These are phyloP conservation scores for Phaeomoniella chlamydospora DNA, from an alignment of 2,329 filamentous ascomycete genomes.

Conservation along the genomic window DNA sequence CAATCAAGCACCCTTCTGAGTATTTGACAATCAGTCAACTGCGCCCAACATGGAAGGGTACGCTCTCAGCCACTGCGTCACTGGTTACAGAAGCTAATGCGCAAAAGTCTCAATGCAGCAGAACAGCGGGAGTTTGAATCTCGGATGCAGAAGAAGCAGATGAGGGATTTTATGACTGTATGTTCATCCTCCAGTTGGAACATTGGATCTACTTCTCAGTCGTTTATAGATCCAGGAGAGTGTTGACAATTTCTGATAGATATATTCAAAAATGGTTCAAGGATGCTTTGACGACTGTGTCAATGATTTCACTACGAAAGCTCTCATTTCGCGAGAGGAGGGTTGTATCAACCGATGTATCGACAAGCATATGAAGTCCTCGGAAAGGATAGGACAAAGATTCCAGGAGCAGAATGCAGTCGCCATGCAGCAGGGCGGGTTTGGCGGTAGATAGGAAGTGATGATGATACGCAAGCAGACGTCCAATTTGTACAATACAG, in stretches of 20 bases:
- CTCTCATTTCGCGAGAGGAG: conserved; percentile 72
- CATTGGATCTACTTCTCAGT: too few relatives aligned
- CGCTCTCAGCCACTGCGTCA: too few relatives aligned
- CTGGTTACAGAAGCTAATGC: too few relatives aligned
- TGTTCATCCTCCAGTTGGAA: conserved; percentile 25
- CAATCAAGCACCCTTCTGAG: too few relatives aligned
- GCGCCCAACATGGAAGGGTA: too few relatives aligned
- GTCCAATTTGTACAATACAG: too few relatives aligned
- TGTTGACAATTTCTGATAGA: too few relatives aligned
- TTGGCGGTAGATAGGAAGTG: conserved; percentile 27
- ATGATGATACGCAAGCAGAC: not conserved
- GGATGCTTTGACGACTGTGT: conserved; percentile 91
- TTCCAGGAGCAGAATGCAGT: conserved; percentile 65
- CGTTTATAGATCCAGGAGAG: too few relatives aligned
- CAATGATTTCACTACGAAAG: conserved; percentile 97
- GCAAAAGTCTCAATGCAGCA: conserved; percentile 53
- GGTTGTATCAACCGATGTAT: conserved; percentile 91
- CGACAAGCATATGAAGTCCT: conserved; percentile 87
- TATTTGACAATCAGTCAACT: too few relatives aligned
- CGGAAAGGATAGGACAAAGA: conserved; percentile 77
- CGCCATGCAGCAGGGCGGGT: conserved; percentile 47
- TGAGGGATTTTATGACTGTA: conserved; percentile 98
- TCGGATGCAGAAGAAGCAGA: conserved; percentile 95
- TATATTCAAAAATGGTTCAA: conserved; percentile 47
- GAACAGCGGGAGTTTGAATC: conserved; percentile 88